phyloP scores from a whole-genome alignment of 305 asterid genomes.

The Galium porrigens region DNA sequence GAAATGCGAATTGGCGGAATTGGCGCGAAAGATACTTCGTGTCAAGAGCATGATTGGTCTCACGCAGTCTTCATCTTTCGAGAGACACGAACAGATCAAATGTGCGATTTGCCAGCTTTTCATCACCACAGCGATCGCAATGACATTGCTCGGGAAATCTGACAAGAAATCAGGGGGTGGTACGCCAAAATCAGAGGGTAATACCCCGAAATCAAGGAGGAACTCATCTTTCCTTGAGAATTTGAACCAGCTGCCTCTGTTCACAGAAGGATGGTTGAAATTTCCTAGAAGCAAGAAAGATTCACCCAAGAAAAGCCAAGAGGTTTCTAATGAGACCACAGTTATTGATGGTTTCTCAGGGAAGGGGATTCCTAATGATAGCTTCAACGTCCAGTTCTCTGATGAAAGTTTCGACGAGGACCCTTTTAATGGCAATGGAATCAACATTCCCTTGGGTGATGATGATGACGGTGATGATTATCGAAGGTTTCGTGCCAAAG shows the following conservation, averaged over 20 bases:
- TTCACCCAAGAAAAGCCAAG: neutral
- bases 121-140: slow-evolving; percentile 21
- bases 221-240: neutral
- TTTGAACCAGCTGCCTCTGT: slow-evolving; percentile 1
- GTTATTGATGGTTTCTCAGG: neutral
- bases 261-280: neutral
- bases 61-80: slow-evolving; percentile 33
- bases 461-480: slow-evolving; percentile 1
- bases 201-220: neutral
- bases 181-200: neutral
- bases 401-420: neutral
- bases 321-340: neutral
- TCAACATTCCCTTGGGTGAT: neutral
- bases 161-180: neutral
- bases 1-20: slow-evolving; percentile 29
- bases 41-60: slow-evolving; percentile 43
- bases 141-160: neutral
- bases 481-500: neutral
- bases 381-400: neutral
- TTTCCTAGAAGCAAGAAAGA: neutral
- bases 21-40: neutral
- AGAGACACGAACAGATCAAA: slow-evolving; percentile 64
- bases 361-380: neutral
- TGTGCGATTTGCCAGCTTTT: slow-evolving; percentile 75
- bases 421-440: neutral